Evolutionary conservation across 345 rosid species (phyloP), one percentile per base, ranked within the genome.

Genomic region (Citrus unshiu): DNA sequence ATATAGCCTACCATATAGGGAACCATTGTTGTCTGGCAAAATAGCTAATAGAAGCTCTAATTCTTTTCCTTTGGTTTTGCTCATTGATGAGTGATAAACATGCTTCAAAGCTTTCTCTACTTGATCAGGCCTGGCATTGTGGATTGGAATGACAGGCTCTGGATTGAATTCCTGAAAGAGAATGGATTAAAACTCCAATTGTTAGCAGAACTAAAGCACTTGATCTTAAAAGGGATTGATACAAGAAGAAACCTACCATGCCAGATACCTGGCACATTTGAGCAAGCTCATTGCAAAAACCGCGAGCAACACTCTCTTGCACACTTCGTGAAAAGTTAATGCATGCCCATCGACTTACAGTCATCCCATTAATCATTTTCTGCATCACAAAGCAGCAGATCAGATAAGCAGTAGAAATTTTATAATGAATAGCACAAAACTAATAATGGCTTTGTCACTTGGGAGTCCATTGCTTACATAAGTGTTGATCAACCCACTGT

Each of bases 221-320:
- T 49, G 72, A 29, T 63, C 25, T 54, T 51, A 46, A 51, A 43
- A 65, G 24, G 24, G 56, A 75, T 22, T 63, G 61, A 60, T 32
- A 65, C 46, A 57, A 46, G 61, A 27, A 57, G 35, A 29, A 64
- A 82, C 70, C 5, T 88, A 96, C 99, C 99, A 97, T 97, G 85
- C 99, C 99, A n/a, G 98, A 97, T 30, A 97, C 91, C 90, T 93
- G 94, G 72, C 99, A 97, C 98, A 94, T 94, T 82, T 97, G 98
- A 80, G 89, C 92, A 80, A 97, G 98, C 70, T 97, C 99, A 82
- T 70, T 89, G 86, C 97, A 97, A 78, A 97, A 97, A 18, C 95
- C 98, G 8, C 91, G 93, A 46, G 97, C 99, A 81, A 92, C 90
- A 43, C 87, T 93, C 76, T 97, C 99, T 89, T 97, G 99, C 37